A percentile compares a stretch with the other conserved stretches of the same genome.
These are phyloP conservation scores for Diutina pseudorugosa DNA, from an alignment of 1,139 yeast species.

Conservation along the genomic window DNA sequence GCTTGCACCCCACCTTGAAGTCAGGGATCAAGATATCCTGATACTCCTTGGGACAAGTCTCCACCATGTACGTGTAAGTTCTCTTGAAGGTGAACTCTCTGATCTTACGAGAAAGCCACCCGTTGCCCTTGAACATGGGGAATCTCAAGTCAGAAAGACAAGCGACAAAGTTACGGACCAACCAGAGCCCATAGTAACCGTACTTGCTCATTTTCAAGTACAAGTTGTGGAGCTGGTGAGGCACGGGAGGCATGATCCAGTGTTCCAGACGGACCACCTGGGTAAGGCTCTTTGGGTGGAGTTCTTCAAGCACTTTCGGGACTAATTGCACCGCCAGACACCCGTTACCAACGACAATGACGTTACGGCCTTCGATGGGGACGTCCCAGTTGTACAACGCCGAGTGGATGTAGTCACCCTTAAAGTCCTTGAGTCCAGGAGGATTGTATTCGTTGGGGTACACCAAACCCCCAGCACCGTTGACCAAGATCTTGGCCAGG, in stretches of 20 bases:
- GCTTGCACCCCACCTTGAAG: conserved; percentile 4
- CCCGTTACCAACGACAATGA: conserved; percentile 3
- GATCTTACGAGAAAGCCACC: background rate
- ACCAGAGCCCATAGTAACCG: background rate
- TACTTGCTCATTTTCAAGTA: background rate
- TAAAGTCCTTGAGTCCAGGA: conserved; percentile 27
- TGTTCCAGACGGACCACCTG: conserved; percentile 1
- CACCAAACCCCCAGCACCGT: conserved; percentile 31
- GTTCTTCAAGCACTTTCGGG: background rate
- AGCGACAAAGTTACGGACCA: background rate
- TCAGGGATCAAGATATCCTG: conserved; percentile 2
- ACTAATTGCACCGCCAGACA: conserved; percentile 1
- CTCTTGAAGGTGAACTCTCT: background rate
- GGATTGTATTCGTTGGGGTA: conserved; percentile 18
- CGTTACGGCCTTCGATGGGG: conserved; percentile 15
- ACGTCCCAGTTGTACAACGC: conserved; percentile 35
- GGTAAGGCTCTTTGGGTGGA: background rate
- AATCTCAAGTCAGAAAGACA: background rate
- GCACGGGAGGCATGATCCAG: conserved; percentile 3
- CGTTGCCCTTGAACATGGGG: background rate
- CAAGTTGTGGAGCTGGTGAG: background rate
- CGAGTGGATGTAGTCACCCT: conserved; percentile 37
- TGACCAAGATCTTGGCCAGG: conserved; percentile 19
- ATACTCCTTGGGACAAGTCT: background rate
- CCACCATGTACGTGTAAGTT: background rate